Conservation (phyloP, 2,329 filamentous ascomycete species). For the Fusarium abutilonis region DNA sequence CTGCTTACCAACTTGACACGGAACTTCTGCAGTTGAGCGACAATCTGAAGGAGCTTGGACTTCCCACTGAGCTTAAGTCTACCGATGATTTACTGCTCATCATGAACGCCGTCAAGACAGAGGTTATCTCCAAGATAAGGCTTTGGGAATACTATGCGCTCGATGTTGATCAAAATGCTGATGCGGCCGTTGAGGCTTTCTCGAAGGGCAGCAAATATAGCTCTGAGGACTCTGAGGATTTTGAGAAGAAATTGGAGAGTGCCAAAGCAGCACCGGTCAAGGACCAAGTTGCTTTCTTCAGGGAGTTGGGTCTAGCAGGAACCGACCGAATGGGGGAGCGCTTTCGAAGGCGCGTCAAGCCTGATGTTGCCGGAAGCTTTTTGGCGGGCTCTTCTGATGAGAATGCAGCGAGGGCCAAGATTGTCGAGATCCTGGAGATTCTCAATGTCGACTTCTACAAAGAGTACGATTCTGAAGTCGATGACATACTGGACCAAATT, state of each 20-base stretch:
- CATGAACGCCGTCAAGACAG: constrained; percentile 84
- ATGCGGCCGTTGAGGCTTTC: constrained; percentile 78
- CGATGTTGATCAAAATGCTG: constrained; percentile 77
- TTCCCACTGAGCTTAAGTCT: constrained; percentile 78
- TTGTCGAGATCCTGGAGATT: constrained; percentile 76
- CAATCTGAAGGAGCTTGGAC: constrained; percentile 73
- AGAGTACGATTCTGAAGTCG: constrained; percentile 87
- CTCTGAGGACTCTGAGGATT: constrained; percentile 55
- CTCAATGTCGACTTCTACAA: constrained; percentile 89
- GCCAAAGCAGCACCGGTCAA: constrained; percentile 58
- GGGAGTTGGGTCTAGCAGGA: constrained; percentile 74
- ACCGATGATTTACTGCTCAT: constrained; percentile 79
- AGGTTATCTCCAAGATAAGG: constrained; percentile 79
- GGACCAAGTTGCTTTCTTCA: constrained; percentile 69
- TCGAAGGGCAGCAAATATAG: constrained; percentile 65
- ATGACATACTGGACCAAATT: constrained; percentile 87
- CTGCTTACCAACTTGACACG: constrained; percentile 70
- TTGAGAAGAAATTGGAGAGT: constrained; percentile 56
- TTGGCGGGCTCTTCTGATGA: constrained; percentile 70
- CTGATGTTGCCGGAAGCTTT: constrained; percentile 71
- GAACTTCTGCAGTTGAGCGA: constrained; percentile 79
- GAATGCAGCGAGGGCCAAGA: constrained; percentile 62
- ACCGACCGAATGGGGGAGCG: constrained; percentile 81
- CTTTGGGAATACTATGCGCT: constrained; percentile 96
- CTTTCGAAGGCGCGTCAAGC: constrained; percentile 76